Evolutionary conservation across 306 rosid species (phyloP).

Genomic region (Castanea mollissima): DNA sequence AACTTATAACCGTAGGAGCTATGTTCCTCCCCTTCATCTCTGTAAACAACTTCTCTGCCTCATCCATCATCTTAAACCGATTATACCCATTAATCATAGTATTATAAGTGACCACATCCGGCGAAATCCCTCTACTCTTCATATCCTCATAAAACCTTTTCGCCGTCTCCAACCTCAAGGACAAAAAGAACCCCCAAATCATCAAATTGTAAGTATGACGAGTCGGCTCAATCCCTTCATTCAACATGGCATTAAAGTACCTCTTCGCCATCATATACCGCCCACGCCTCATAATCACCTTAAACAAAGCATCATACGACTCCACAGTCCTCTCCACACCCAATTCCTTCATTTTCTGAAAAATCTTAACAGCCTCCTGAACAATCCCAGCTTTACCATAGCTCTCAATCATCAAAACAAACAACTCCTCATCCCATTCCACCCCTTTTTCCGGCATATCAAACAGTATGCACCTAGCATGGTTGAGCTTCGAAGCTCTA

Average conservation of each 20-base stretch:
- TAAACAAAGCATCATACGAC: constrained; percentile 68
- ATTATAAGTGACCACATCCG: constrained; percentile 76
- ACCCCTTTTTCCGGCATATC: constrained; percentile 55
- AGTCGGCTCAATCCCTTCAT: constrained; percentile 78
- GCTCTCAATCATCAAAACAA: constrained; percentile 63
- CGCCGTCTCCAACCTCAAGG: constrained; percentile 74
- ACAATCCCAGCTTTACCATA: constrained; percentile 83
- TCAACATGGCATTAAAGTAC: constrained; percentile 73
- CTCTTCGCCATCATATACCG: constrained; percentile 91
- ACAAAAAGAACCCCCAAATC: constrained; percentile 84
- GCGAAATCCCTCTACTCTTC: constrained; percentile 56
- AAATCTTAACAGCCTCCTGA: constrained; percentile 78
- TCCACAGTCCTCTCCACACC: constrained; percentile 54
- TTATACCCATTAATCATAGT: constrained; percentile 74
- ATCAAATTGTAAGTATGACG: constrained; percentile 69
- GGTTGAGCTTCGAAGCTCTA: constrained; percentile 70
- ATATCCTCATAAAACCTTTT: constrained; percentile 70
- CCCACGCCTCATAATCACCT: constrained; percentile 68
- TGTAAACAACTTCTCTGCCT: constrained; percentile 67
- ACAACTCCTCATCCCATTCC: constrained; percentile 61
- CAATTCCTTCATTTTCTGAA: constrained; percentile 69
- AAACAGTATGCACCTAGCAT: constrained; percentile 77
- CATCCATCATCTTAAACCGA: constrained; percentile 77
- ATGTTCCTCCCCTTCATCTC: constrained; percentile 78
- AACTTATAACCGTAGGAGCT: constrained; percentile 71